Base-by-base conservation (phyloP, 495 filamentous ascomycete species). In the Aspergillus baeticus region DNA sequence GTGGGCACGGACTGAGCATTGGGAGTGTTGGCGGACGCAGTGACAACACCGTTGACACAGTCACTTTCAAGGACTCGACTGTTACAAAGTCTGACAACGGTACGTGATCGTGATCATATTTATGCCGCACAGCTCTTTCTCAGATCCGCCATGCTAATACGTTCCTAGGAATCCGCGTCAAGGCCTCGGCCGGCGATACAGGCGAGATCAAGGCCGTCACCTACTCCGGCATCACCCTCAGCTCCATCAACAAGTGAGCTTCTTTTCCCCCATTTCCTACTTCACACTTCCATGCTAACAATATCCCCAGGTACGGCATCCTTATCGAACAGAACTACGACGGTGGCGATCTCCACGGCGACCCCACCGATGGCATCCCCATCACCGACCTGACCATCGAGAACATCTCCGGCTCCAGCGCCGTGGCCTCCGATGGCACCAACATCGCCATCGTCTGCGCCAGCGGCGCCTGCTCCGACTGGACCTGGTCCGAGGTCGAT, bases 251-350 rank as follows among this genome's bases (percentile, higher is more conserved):
- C 37, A 45, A 54, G 51, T 54, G 34, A 2, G 51, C 26, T 13
- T 46, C 8, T 10, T 20, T 49, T 15, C 13, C 15, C 10, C 5
- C 46, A 11, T 21, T 14, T 13, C 33, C 17, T 18, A 10, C 26
- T 20, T 5, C 11, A 2, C 20, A 10, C 13, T 18, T 6, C 8
- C 26, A n/a, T 7, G 13, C 29, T 1, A 20, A 35, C 17, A 33
- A 6, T 13, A 49, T 55, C 39, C 17, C 77, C 51, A 77, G 78
- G 20, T 86, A 87, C 64, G 86, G 85, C 39, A 81, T 89, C 50
- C 73, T 85, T 54, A 81, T 89, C 44, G 71, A 89, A 67, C 86
- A 89, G 68, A 84, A 87, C 67, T 89, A 88, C 63, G 70, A 82
- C 70, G 84, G 84, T 57, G 85, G 84, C 35, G 71, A 68, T 61